Percentiles rank a stretch among this genome's conserved stretches.
These are phyloP conservation scores for Candida gigantensis DNA, from an alignment of 1,139 yeast species.

Conservation along the genomic window DNA sequence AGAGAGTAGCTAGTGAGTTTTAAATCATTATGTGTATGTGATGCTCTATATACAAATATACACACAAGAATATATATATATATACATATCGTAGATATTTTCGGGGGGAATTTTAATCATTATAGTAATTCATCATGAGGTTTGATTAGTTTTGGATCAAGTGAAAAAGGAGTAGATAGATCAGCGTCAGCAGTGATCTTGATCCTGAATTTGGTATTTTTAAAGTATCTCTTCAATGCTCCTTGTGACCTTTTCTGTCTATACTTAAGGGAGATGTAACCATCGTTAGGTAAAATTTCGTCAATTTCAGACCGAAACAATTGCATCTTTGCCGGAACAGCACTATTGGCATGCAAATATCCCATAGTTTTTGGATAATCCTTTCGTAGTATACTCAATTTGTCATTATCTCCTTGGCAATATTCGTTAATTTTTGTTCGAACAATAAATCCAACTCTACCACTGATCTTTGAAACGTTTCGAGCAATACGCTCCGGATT, in stretches of 20 bases:
- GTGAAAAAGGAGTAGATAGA: background rate
- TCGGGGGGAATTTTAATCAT: no score
- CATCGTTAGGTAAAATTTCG: background rate
- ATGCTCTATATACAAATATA: conserved; percentile 7
- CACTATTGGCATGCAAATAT: no score
- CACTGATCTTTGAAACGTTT: background rate
- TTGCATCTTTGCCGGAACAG: no score
- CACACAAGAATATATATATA: background rate
- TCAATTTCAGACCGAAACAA: background rate
- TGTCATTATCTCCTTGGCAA: conserved; percentile 18
- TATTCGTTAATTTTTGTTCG: conserved; percentile 9
- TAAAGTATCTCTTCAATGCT: background rate
- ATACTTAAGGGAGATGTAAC: background rate
- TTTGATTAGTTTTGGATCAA: background rate
- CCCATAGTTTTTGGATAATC: conserved; percentile 38
- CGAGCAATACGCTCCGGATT: conserved; percentile 11
- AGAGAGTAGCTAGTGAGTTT: no score
- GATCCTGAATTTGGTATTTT: background rate
- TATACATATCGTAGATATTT: background rate
- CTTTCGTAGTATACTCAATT: conserved; percentile 30
- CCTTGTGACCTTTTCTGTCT: background rate
- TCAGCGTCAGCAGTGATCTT: background rate
- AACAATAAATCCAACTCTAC: background rate
- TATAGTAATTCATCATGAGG: no score
- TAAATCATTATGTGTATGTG: no score